Base-by-base conservation (phyloP, 495 filamentous ascomycete genomes). In the Aspergillus carlsbadensis region DNA sequence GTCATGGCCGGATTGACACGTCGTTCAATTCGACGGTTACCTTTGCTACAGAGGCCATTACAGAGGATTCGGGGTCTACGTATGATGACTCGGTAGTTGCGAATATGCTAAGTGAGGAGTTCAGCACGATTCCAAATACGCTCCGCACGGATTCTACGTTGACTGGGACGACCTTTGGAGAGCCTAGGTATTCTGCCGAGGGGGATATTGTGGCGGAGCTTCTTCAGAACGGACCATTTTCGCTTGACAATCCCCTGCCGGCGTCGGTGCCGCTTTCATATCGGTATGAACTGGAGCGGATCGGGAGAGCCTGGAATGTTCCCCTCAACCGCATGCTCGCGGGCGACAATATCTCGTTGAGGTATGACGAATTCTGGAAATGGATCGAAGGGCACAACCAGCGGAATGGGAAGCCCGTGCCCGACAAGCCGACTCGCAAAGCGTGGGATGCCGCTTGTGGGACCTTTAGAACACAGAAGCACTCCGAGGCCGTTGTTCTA, bases 241-340 rank as follows among this genome's bases (percentile, higher is more conserved):
- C 71, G 2, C 34, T 58, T 8, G 54, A 64, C 11, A 58, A 70
- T 10, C 54, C 61, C 4, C 60, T 76, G 14, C 53, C 65, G 4
- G 45, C 48, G 7, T 68, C 60, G 14, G 58, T 78, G 2, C 66
- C 73, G 5, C 57, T 82, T 21, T 65, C 76, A 6, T 69, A 74
- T 41, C 65, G 77, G 2, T 80, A 79, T 52, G 79, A 80, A 50
- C 29, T 80, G 44, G 69, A 70, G 26, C 64, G 77, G 20, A 64
- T 80, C 20, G 68, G 65, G 6, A 61, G 66, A 11, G 57, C 65
- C 2, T 80, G 71, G 67, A 49, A 61, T 11, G 59, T 80, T 2
- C 61, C 72, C 13, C 52, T 74, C 6, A 54, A 67, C 6, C 47
- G 59, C 2, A 76, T 80, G 57, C 52, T 70, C 10, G 57, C 53